Evolutionary conservation across 768 basidiomycete species (phyloP).

Genomic region (Pholiota conissans): DNA sequence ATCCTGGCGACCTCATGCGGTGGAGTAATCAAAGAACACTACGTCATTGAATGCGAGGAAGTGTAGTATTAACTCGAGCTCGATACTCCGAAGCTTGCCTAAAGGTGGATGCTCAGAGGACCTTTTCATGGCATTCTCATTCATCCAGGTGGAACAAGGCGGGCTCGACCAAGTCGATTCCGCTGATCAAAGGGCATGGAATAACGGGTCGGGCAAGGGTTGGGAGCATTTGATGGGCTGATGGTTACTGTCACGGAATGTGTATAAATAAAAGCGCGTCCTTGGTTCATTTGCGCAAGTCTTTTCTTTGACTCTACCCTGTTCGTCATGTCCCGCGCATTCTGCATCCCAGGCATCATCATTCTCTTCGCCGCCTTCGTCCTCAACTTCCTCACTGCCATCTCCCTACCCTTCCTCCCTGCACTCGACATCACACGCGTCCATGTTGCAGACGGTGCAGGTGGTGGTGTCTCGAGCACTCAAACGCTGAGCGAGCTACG

Average conservation of each 20-base stretch:
- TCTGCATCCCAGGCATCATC: conserved; percentile 64
- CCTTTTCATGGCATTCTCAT: no score
- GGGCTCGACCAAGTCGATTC: no score
- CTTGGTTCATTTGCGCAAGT: background rate
- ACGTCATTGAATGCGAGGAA: background rate
- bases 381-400: conserved; percentile 64
- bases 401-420: conserved; percentile 70
- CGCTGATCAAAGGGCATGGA: no score
- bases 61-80: no score
- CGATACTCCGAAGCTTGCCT: no score
- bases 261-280: background rate
- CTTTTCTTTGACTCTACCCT: background rate
- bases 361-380: conserved; percentile 58
- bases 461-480: conserved; percentile 20
- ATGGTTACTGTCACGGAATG: background rate
- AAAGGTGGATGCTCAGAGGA: no score
- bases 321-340: conserved; percentile 36
- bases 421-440: conserved; percentile 67
- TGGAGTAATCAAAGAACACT: no score
- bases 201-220: no score
- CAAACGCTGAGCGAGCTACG: conserved; percentile 45
- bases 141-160: no score
- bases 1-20: background rate
- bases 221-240: no score
- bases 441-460: conserved; percentile 22